Evolutionary conservation across 371 early-diverging fungal genomes (phyloP).

Genomic region (Nosema granulosis): DNA sequence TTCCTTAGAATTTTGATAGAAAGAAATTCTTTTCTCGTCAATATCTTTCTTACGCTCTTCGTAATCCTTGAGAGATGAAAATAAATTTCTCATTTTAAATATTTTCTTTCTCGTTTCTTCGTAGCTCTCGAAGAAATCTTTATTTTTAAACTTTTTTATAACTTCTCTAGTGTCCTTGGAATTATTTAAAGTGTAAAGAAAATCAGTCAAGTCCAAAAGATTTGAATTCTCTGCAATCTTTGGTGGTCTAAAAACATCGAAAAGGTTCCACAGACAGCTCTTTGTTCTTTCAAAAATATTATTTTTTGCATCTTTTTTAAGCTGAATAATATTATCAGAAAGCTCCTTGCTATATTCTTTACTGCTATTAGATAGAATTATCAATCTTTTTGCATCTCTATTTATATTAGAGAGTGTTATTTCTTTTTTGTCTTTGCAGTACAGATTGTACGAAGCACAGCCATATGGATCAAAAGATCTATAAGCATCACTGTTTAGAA

Average conservation of each 20-base stretch:
- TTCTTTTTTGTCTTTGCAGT: conserved; percentile 25
- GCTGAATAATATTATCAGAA: background rate
- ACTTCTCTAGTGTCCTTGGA: conserved; percentile 14
- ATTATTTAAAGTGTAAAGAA: conserved; percentile 27
- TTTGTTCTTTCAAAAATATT: too few relatives aligned
- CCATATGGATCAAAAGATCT: conserved; percentile 20
- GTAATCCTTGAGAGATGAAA: conserved; percentile 23
- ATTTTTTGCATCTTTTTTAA: background rate
- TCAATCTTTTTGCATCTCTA: conserved; percentile 15
- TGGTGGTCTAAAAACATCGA: too few relatives aligned
- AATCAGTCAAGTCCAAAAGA: conserved; percentile 26
- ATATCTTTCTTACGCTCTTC: conserved; percentile 18
- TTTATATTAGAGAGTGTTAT: conserved; percentile 11
- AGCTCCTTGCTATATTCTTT: conserved; percentile 21
- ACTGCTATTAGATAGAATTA: conserved; percentile 5
- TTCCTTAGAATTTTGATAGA: conserved; percentile 15
- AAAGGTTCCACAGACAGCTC: too few relatives aligned
- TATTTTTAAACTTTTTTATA: conserved; percentile 24
- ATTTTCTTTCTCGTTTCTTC: conserved; percentile 25
- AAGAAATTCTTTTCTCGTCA: conserved; percentile 14
- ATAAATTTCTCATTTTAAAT: conserved; percentile 33
- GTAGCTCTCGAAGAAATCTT: conserved; percentile 26
- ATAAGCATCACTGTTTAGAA: background rate
- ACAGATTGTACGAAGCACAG: conserved; percentile 26
- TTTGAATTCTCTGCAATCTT: background rate